These are phyloP conservation scores for Epichloe brachyelytri DNA, from an alignment of 2,329 filamentous ascomycete species.

Conservation along the genomic window DNA sequence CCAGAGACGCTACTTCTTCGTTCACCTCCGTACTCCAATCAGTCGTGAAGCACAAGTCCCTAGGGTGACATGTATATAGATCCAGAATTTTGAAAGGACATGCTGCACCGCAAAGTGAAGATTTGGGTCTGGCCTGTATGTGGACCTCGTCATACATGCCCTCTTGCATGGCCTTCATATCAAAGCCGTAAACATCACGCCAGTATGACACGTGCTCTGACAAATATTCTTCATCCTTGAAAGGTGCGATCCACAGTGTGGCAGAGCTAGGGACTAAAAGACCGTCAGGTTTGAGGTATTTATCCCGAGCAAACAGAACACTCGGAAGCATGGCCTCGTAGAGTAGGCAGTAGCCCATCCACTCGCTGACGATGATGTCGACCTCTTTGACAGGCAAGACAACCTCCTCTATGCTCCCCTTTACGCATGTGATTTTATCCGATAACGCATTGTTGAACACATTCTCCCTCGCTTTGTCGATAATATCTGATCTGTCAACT, in stretches of 20 bases:
- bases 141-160: slow-evolving; percentile 73
- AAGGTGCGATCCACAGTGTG: slow-evolving; percentile 69
- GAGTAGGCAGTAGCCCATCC: slow-evolving; percentile 92
- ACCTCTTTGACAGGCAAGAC: slow-evolving; percentile 64
- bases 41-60: slow-evolving; percentile 65
- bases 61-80: slow-evolving; percentile 56
- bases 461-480: slow-evolving; percentile 74
- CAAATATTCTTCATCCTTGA: slow-evolving; percentile 65
- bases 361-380: slow-evolving; percentile 91
- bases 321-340: slow-evolving; percentile 96
- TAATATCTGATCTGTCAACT: slow-evolving; percentile 86
- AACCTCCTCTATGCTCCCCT: slow-evolving; percentile 82
- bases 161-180: slow-evolving; percentile 82
- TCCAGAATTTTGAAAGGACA: slow-evolving; percentile 63
- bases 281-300: slow-evolving; percentile 67
- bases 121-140: slow-evolving; percentile 55
- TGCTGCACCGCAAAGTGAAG: slow-evolving; percentile 45
- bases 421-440: slow-evolving; percentile 62
- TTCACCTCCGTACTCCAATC: slow-evolving; percentile 51
- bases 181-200: slow-evolving; percentile 87
- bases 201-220: slow-evolving; percentile 72
- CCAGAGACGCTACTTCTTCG: slow-evolving; percentile 53
- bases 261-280: slow-evolving; percentile 79
- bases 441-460: slow-evolving; percentile 68
- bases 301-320: slow-evolving; percentile 77